Conservation (phyloP, 2,329 filamentous ascomycete species). For the Calonectria hongkongensis region DNA sequence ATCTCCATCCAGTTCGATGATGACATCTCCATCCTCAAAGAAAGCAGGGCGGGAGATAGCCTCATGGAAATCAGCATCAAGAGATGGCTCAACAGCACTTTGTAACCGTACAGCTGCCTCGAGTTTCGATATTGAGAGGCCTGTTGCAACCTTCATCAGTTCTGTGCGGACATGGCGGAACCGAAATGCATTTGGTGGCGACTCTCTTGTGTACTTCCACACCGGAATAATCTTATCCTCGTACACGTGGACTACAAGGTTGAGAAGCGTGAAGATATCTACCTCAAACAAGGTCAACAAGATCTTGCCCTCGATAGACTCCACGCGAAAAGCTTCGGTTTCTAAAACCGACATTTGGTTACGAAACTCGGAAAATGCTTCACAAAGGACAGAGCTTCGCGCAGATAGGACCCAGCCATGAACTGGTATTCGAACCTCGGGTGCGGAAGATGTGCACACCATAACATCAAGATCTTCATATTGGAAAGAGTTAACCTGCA, state of each 20-base stretch:
- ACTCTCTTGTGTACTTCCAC: slow-evolving; percentile 86
- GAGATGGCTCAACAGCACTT: slow-evolving; percentile 76
- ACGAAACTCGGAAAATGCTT: slow-evolving; percentile 75
- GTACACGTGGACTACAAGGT: slow-evolving; percentile 87
- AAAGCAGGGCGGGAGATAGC: slow-evolving; percentile 82
- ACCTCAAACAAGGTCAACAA: slow-evolving; percentile 80
- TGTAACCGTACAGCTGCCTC: slow-evolving; percentile 88
- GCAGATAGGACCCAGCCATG: slow-evolving; percentile 88
- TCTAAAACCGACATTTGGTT: slow-evolving; percentile 48
- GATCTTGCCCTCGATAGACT: slow-evolving; percentile 68
- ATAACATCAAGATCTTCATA: slow-evolving; percentile 66
- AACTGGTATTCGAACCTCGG: slow-evolving; percentile 83
- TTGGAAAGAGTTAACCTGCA: slow-evolving; percentile 63
- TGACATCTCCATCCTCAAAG: slow-evolving; percentile 86
- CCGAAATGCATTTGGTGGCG: slow-evolving; percentile 78
- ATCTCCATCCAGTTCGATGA: slow-evolving; percentile 86
- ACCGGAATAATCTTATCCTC: slow-evolving; percentile 87
- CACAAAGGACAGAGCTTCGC: slow-evolving; percentile 81
- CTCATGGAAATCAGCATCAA: slow-evolving; percentile 81
- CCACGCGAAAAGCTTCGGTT: slow-evolving; percentile 57
- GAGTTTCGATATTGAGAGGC: slow-evolving; percentile 81
- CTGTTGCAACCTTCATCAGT: slow-evolving; percentile 88
- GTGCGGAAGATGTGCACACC: slow-evolving; percentile 75
- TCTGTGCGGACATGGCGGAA: slow-evolving; percentile 89
- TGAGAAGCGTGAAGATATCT: slow-evolving; percentile 86